These are phyloP conservation scores for Apiosordaria backusii DNA, from an alignment of 495 filamentous ascomycete species.

Conservation along the genomic window DNA sequence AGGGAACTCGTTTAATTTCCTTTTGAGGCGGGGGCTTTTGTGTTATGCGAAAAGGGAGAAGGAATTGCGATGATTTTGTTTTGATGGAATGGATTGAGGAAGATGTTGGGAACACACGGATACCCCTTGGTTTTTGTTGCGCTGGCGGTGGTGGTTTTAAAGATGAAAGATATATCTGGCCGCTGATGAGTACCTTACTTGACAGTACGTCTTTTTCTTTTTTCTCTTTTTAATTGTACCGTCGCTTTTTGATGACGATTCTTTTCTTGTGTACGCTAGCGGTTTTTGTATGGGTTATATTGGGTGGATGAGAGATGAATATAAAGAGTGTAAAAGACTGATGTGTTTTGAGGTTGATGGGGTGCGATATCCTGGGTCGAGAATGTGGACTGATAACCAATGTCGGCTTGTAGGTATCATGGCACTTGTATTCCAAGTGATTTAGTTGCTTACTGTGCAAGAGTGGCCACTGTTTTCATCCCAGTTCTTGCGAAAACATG, in stretches of 20 bases:
- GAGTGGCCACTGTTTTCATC: no score
- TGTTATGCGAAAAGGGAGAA: background rate
- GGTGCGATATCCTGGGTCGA: no score
- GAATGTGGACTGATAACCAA: no score
- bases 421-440: no score
- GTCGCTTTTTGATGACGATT: background rate
- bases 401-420: no score
- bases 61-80: background rate
- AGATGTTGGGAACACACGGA: background rate
- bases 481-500: no score
- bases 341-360: no score
- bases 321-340: background rate
- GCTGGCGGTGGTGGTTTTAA: background rate
- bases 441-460: no score
- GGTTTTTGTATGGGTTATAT: background rate
- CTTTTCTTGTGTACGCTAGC: background rate
- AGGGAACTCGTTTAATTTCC: background rate
- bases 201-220: background rate
- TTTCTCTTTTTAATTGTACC: no score
- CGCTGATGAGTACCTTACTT: background rate
- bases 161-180: background rate
- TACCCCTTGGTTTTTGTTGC: background rate
- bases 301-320: background rate
- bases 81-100: background rate
- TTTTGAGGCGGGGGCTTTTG: background rate